Evolutionary conservation across 2,329 filamentous ascomycete genomes (phyloP), one percentile per base, ranked within the genome.

Genomic region (Magnaporthales sp.): DNA sequence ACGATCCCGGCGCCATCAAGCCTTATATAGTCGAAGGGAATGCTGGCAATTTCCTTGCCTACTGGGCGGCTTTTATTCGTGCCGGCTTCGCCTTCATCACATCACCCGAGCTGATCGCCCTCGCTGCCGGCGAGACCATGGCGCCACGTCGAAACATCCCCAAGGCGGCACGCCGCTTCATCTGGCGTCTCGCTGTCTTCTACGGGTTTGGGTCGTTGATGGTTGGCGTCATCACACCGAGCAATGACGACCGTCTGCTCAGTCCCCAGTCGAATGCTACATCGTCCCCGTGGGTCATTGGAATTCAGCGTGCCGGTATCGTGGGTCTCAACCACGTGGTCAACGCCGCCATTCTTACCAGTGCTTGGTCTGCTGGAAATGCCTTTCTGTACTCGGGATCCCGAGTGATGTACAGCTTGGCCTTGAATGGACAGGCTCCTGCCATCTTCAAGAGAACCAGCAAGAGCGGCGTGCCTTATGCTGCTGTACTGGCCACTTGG

Each of bases 351-450:
- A 83, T 88, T 67, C 78, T 88, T 75, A 87, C 84, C 1, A 83
- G 80, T 22, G 83, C 85, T 56, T 79, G 86, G 66, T 85, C 82
- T 4, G 85, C 86, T 0, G 85, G 83, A 5, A 88, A 88, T 70
- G 83, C 86, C 67, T 84, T 83, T 19, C 75, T 86, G 66, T 90
- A 90, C 76, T 88, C 86, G 0, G 87, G 89, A 64, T 89, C 86
- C 58, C 86, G 90, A 73, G 86, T 92, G 24, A 80, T 93, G 9
- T 88, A 90, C 73, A 88, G 87, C 67, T 84, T 93, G 73, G 83
- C 89, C 0, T 80, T 88, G 9, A 87, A 84, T 67, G 86, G 86
- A 15, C 88, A 91, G 64, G 89, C 90, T 0, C 90, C 89, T 0
- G 75, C 74, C 8, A 75, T 86, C 68, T 89, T 91, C 77, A 80